These are phyloP conservation scores for Venturia carpophila DNA, from an alignment of 2,329 filamentous ascomycete species.

Conservation along the genomic window DNA sequence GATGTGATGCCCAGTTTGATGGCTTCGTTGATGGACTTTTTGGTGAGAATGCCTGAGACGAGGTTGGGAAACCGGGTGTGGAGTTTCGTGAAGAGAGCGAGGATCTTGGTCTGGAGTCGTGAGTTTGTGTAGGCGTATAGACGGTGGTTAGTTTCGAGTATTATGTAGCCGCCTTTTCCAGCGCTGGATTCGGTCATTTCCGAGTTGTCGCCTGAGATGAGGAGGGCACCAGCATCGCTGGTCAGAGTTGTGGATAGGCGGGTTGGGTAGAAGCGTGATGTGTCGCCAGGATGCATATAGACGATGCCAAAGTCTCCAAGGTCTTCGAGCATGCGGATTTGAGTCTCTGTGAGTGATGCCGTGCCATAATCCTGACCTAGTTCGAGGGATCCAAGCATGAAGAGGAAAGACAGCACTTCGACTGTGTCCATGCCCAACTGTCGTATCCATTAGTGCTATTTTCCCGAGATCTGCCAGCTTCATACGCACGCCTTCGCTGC, in stretches of 20 bases:
- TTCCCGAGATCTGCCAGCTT: not conserved
- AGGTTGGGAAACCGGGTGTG: constrained; percentile 90
- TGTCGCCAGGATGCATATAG: constrained; percentile 48
- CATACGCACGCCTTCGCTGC: constrained; percentile 53
- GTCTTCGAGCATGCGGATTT: constrained; percentile 81
- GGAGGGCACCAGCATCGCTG: constrained; percentile 61
- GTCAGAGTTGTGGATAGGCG: constrained; percentile 90
- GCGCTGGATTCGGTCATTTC: constrained; percentile 26
- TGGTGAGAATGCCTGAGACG: constrained; percentile 83
- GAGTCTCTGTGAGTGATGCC: constrained; percentile 68
- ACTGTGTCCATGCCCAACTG: constrained; percentile 71
- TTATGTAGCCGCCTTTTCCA: constrained; percentile 62
- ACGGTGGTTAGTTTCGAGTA: constrained; percentile 96
- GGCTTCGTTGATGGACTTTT: constrained; percentile 77
- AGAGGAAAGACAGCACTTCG: constrained; percentile 92
- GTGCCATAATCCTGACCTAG: constrained; percentile 88
- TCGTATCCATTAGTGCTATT: constrained; percentile 15
- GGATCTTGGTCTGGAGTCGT: constrained; percentile 86
- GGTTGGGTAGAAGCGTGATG: constrained; percentile 70
- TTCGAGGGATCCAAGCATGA: constrained; percentile 88
- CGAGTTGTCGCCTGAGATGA: constrained; percentile 51
- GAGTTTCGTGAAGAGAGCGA: constrained; percentile 81
- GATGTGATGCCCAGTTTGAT: constrained; percentile 87
- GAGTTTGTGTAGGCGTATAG: constrained; percentile 95
- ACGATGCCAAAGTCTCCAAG: constrained; percentile 90